Base-by-base conservation (phyloP, 2,329 filamentous ascomycete genomes). In the Aureobasidium sp. region DNA sequence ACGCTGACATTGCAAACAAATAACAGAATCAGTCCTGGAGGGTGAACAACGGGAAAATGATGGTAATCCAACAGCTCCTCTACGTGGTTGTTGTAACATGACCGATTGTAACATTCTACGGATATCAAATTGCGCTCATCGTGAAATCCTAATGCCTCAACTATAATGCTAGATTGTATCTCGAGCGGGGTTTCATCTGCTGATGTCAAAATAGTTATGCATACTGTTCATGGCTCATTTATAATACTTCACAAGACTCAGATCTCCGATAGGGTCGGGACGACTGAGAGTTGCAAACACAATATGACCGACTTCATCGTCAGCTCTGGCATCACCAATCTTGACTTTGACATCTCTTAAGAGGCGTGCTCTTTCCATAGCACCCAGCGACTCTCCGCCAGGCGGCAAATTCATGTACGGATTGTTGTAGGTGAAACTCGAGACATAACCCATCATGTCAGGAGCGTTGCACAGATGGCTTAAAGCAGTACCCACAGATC, bases 391-490 rank as follows among this genome's bases (percentile, higher is more conserved):
- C 5, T 52, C 71, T 3, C 72, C 72, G 4, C 71, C 71, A 20
- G 3, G 64, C 8, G 0, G 70, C 70, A 1, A 74, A 61, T 2
- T 62, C 27, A 74, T 27, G 42, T 66, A 71, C 1, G 67, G 70
- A 42, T 74, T 74, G 32, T 75, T 70, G 59, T 75, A 75, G 0
- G 73, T 75, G 70, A 75, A 72, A 56, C 72, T 74, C 1, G 72
- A 53, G 0, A 75, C 73, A 32, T 69, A 74, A 1, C 73, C 71
- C 32, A 75, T 72, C 56, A 75, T 61, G 34, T 74, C 72, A 0
- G 73, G 73, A 0, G 70, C 71, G 2, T 72, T 64, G 0, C 69
- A 72, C 9, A 53, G 64, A 3, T 63, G 50, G 23, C 74, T 73
- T 0, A 75, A 63, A 0, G 72, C 15, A 1, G 72, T 26, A 0